Conservation (phyloP, 768 basidiomycete genomes). For the Hygrocybe punicea region DNA sequence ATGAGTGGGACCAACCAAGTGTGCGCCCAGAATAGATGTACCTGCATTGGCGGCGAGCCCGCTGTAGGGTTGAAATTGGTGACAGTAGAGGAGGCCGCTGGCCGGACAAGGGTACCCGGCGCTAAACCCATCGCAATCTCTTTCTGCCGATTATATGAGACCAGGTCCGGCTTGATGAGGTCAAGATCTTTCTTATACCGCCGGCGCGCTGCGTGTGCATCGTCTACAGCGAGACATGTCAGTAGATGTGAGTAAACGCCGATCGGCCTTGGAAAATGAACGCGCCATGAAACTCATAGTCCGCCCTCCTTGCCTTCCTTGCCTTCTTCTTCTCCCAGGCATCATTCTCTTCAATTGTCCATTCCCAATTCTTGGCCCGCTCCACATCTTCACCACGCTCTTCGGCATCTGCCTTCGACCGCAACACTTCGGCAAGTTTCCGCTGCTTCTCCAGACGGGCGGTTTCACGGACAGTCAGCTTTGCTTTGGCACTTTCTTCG, state of each 20-base stretch:
- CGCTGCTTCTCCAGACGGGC: slow-evolving; percentile 86
- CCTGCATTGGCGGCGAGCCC: slow-evolving; percentile 38
- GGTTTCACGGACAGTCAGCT: slow-evolving; percentile 72
- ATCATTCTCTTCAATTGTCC: slow-evolving; percentile 93
- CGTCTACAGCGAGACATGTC: slow-evolving; percentile 51
- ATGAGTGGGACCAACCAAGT: slow-evolving; percentile 9
- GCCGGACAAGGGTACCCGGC: slow-evolving; percentile 56
- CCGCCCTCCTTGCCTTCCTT: slow-evolving; percentile 77
- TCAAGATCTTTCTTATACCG: slow-evolving; percentile 92
- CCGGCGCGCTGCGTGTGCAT: slow-evolving; percentile 81
- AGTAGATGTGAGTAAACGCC: background rate
- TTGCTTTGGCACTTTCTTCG: slow-evolving; percentile 77
- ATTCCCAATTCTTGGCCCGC: slow-evolving; percentile 90
- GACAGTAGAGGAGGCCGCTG: background rate
- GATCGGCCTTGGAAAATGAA: slow-evolving; percentile 13
- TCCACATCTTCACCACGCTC: slow-evolving; percentile 91
- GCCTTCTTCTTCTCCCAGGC: slow-evolving; percentile 91
- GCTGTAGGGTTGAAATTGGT: slow-evolving; percentile 49
- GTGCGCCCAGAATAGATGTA: slow-evolving; percentile 18
- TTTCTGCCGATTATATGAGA: slow-evolving; percentile 85
- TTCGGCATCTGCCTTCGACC: slow-evolving; percentile 83
- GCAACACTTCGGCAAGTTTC: slow-evolving; percentile 82
- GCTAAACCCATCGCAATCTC: slow-evolving; percentile 75
- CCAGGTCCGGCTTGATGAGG: slow-evolving; percentile 81
- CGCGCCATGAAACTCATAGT: slow-evolving; percentile 90